Base-by-base conservation (phyloP, 2,329 filamentous ascomycete genomes). In the Ceratocystis alfenasii region DNA sequence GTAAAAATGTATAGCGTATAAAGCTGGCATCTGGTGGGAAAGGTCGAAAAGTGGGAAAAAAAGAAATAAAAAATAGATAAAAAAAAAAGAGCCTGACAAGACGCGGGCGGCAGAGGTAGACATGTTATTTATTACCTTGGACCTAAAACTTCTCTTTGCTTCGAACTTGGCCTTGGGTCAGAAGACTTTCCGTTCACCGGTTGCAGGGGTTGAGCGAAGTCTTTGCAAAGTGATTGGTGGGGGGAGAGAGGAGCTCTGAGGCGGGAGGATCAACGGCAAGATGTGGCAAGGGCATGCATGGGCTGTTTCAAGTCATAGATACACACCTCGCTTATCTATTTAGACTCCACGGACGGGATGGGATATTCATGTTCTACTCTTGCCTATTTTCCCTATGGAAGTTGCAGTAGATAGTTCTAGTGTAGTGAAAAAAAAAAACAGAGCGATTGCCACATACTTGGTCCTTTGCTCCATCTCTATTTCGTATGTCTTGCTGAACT, bases 241-340 rank as follows among this genome's bases (percentile, higher is more conserved):
- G 28, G 50, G 33, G 20, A 55, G 50, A 28, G 50, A 22, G 53
- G 17, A 57, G 53, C 12, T 30, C 22, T 17, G 53, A 57, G 53
- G 53, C 53, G 53, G 53, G 53, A 57, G 53, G 53, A 57, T 57
- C 17, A 20, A 57, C 53, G 53, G 53, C n/a, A 57, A 57, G 53
- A 33, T 30, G 53, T 36, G 53, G 53, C 53, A 57, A 57, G 53
- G 53, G 53, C 53, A 57, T 17, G 53, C 53, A 57, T 17, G 53
- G 53, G 25, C 28, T 57, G 10, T 30, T 33, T 57, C 25, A 17
- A 17, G 22, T 5, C 17, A 10, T 57, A 57, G 25, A 17, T 33
- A 8, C 53, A 57, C 53, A 30, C 53, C 53, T 33, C 10, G 10
- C 25, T 33, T 36, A 33, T 25, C 22, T 57, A 57, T 30, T 30